Percentiles rank a stretch among this genome's conserved stretches.
These are phyloP conservation scores for Kwoniella sp. DNA, from an alignment of 768 basidiomycete genomes.

Conservation along the genomic window DNA sequence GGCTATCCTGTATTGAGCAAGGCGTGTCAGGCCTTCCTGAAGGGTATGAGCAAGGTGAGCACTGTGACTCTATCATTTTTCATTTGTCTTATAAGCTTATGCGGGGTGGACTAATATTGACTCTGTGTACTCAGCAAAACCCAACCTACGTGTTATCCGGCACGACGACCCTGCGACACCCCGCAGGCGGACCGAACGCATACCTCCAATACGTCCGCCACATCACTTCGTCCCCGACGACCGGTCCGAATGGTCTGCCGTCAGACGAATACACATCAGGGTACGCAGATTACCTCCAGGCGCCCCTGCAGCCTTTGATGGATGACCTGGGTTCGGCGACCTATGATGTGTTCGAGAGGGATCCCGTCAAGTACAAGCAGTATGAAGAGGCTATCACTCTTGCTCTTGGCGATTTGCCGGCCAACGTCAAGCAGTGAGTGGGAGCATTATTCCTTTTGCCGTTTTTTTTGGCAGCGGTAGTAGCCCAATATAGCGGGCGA, in stretches of 20 bases:
- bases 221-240: constrained; percentile 41
- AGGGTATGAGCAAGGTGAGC: constrained; percentile 63
- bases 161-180: constrained; percentile 68
- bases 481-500: no score
- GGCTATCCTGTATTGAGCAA: constrained; percentile 97
- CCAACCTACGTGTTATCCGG: constrained; percentile 82
- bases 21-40: constrained; percentile 85
- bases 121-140: constrained; percentile 65
- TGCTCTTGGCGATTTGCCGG: constrained; percentile 74
- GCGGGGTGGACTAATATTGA: background rate
- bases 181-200: constrained; percentile 76
- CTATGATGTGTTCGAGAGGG: constrained; percentile 96
- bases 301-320: constrained; percentile 95
- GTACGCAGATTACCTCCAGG: constrained; percentile 93
- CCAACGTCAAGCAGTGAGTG: constrained; percentile 66
- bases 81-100: background rate
- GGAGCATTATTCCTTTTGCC: background rate
- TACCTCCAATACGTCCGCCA: constrained; percentile 76
- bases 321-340: constrained; percentile 94
- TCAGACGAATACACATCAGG: constrained; percentile 39
- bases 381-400: constrained; percentile 91
- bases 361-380: constrained; percentile 91
- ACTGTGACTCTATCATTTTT: no score
- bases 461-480: background rate
- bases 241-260: constrained; percentile 15